Percentiles rank a stretch among this genome's conserved stretches.
Conservation (phyloP, 495 filamentous ascomycete genomes). For the Penicillium waksmanii region DNA sequence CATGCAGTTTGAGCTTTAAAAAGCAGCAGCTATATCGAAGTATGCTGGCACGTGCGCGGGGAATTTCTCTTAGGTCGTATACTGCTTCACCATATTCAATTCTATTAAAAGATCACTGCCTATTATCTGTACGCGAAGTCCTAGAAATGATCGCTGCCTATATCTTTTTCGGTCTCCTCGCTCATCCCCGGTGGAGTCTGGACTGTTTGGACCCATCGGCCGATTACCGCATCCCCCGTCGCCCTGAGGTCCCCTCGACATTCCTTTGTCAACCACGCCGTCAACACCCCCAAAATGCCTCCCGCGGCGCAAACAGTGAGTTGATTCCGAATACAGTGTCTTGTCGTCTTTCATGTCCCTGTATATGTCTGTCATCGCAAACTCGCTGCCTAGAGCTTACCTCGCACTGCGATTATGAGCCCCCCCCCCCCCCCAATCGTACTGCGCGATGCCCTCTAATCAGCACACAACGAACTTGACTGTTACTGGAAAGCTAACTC, state of each 20-base stretch:
- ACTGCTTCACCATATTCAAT: too few species aligned
- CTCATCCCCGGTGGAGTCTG: too few species aligned
- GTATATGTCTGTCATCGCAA: background rate
- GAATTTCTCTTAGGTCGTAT: too few species aligned
- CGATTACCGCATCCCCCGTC: slow-evolving; percentile 15
- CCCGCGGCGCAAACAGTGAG: slow-evolving; percentile 48
- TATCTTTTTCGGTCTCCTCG: too few species aligned
- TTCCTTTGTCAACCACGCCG: slow-evolving; percentile 13
- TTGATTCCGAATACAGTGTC: background rate
- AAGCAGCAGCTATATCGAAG: too few species aligned
- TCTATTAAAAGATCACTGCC: too few species aligned
- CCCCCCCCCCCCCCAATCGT: background rate
- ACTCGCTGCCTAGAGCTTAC: slow-evolving; percentile 23
- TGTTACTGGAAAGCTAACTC: too few species aligned
- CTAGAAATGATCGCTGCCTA: too few species aligned
- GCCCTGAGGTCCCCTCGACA: slow-evolving; percentile 19
- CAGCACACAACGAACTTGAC: too few species aligned
- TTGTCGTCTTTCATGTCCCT: background rate
- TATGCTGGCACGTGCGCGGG: too few species aligned
- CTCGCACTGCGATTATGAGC: slow-evolving; percentile 26
- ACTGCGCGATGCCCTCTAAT: background rate
- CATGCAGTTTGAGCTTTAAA: too few species aligned
- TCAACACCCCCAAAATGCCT: slow-evolving; percentile 43
- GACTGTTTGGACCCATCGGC: slow-evolving; percentile 11
- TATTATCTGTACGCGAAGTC: too few species aligned